Conservation (phyloP, 129 eudicot genomes). For the Pseudognaphalium luteoalbum region DNA sequence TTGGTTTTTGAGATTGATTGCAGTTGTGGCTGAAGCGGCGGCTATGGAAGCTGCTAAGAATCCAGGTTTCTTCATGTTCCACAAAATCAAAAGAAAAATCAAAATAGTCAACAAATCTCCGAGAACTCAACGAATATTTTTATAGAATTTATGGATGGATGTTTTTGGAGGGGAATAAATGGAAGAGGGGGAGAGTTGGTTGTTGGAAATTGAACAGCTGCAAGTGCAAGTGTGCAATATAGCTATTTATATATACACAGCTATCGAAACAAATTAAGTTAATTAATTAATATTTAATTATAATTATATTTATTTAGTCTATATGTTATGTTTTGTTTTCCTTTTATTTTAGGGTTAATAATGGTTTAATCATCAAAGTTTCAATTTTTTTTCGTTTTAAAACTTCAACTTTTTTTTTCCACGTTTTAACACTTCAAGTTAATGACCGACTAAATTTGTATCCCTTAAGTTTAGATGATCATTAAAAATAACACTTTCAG, state of each 20-base stretch:
- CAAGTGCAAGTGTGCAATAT: neutral
- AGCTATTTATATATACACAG: constrained; percentile 9
- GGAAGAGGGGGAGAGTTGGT: neutral
- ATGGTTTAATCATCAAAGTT: too few relatives aligned
- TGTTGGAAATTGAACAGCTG: constrained; percentile 33
- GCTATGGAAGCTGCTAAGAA: constrained; percentile 40
- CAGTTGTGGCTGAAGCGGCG: constrained; percentile 37
- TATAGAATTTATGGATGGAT: neutral
- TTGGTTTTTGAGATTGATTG: constrained; percentile 21
- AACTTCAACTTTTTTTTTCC: too few relatives aligned
- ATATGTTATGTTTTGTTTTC: constrained; percentile 24
- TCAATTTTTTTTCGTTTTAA: too few relatives aligned
- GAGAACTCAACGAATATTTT: neutral
- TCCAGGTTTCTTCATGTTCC: constrained; percentile 33
- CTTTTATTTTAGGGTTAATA: neutral
- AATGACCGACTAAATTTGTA: too few relatives aligned
- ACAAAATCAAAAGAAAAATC: neutral
- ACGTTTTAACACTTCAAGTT: too few relatives aligned
- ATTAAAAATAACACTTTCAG: too few relatives aligned
- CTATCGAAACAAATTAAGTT: neutral
- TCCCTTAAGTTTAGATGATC: too few relatives aligned
- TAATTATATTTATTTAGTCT: too few relatives aligned
- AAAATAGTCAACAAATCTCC: neutral
- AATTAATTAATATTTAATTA: neutral
- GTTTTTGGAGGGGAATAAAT: neutral